Percentiles rank a stretch among this genome's conserved stretches.
Conservation (phyloP, 768 basidiomycete species). For the Macrolepiota dolichaula region DNA sequence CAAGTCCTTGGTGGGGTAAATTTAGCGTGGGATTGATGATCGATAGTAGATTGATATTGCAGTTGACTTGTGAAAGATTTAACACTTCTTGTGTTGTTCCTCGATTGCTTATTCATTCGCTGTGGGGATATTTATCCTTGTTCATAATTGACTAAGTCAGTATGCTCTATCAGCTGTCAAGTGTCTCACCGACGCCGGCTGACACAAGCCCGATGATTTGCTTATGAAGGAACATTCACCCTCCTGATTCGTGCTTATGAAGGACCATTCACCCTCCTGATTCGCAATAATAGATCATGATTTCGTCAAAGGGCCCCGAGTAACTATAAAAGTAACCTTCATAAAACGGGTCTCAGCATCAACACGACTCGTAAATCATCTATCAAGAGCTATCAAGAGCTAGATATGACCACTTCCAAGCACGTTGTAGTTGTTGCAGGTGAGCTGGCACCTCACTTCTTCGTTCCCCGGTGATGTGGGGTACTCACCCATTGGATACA, state of each 20-base stretch:
- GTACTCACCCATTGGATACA: background rate
- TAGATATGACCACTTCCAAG: constrained; percentile 26
- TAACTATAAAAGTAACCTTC: background rate
- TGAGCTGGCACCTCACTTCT: constrained; percentile 17
- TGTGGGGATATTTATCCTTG: background rate
- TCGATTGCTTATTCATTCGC: background rate
- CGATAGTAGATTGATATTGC: too few species aligned
- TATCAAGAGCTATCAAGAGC: background rate
- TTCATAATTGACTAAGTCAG: background rate
- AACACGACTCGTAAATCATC: background rate
- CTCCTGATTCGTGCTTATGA: background rate
- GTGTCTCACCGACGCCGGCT: background rate
- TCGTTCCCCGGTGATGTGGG: background rate
- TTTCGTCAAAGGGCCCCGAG: background rate
- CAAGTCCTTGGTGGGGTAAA: too few species aligned
- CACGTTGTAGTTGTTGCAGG: constrained; percentile 60
- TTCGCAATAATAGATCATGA: background rate
- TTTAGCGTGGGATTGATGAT: too few species aligned
- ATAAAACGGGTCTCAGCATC: background rate
- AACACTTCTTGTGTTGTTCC: background rate
- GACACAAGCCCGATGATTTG: background rate
- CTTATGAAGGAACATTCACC: background rate
- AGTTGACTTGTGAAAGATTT: too few species aligned
- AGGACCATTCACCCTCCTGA: background rate
- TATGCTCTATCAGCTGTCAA: background rate